A percentile compares a stretch with the other conserved stretches of the same genome.
phyloP scores from a whole-genome alignment of 345 rosid genomes.

The Gossypium herbaceum region DNA sequence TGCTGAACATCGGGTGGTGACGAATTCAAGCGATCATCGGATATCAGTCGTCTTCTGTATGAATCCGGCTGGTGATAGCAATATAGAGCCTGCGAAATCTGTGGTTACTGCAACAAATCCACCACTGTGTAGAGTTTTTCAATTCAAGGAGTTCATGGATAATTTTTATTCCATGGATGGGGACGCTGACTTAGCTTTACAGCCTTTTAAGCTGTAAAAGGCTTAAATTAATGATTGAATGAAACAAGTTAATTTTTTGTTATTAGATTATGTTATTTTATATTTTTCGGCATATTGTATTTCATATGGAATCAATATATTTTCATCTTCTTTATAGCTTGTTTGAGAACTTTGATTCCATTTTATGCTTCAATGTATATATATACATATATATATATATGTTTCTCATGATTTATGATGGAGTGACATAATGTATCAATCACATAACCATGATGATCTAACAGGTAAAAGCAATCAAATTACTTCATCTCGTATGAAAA shows the following conservation, averaged over 20 bases:
- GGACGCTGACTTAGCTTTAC: not conserved
- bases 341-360: no score
- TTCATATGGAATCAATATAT: not conserved
- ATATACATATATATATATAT: not conserved
- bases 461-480: not conserved
- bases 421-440: not conserved
- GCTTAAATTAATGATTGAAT: not conserved
- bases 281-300: not conserved
- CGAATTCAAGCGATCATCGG: conserved; percentile 18
- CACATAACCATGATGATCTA: not conserved
- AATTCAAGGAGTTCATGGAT: conserved; percentile 7
- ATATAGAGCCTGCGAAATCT: conserved; percentile 18
- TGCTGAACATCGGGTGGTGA: conserved; percentile 31
- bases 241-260: not conserved
- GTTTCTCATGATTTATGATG: no score
- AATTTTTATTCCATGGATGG: not conserved
- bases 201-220: conserved; percentile 10
- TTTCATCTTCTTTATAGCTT: no score
- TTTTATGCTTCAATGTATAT: no score
- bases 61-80: not conserved
- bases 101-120: conserved; percentile 9
- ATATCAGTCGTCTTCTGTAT: conserved; percentile 24
- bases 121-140: conserved; percentile 12
- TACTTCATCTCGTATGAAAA: not conserved
- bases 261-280: not conserved